Evolutionary conservation across 2,329 filamentous ascomycete species (phyloP), one percentile per base, ranked within the genome.

Genomic region (Fusarium irregulare): DNA sequence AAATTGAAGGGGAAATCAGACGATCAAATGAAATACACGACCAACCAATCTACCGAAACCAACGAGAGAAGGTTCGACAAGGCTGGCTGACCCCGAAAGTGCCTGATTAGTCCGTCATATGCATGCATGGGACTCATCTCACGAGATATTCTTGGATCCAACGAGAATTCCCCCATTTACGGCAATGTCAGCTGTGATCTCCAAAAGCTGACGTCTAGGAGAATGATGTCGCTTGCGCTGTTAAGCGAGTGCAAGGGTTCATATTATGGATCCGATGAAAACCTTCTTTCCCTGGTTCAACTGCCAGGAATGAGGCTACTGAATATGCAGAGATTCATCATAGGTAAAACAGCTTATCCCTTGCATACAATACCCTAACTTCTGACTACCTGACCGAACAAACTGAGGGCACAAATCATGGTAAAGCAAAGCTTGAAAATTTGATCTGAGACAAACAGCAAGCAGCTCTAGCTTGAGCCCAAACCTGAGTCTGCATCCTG

Each of bases 401-500:
- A 58, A 49, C 50, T 56, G 44, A 56, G 56, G 28, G 41, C 41
- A 42, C 21, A 62, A 70, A 51, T 37, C 18, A 71, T 53, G 48
- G 56, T 16, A 54, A 54, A 66, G 30, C 27, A 56, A 34, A 11
- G 23, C 23, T 23, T 23, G 50, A 40, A 60, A 60, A 48, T 56
- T 61, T 62, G 68, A 68, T 59, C 46, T 60, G 44, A 69, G 56
- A 42, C 46, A 32, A 59, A 57, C 46, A 61, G 48, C 30, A 48
- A 47, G 47, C 34, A 48, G 47, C 30, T 34, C 40, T 59, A 60
- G 70, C 72, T 71, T 54, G 49, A 70, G 64, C 72, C 67, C 44
- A 62, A 70, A 60, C 48, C 51, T 65, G 62, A 73, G 63, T 61
- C 65, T 47, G 23, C 27, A 71, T 54, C 67, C 67, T 68, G 41